phyloP scores from a whole-genome alignment of 106 monocot genomes.

The Acorus calamus region DNA sequence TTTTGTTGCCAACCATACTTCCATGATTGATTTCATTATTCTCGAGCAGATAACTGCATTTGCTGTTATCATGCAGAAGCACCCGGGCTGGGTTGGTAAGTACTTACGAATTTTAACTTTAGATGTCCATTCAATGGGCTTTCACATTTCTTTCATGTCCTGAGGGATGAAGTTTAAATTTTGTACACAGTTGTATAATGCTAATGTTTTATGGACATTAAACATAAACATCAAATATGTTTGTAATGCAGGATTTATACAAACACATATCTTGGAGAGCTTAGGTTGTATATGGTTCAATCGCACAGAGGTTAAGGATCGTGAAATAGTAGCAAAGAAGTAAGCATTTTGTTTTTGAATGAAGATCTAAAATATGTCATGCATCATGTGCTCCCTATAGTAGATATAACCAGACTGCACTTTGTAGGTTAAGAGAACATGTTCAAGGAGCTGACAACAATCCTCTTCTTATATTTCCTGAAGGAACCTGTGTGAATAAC shows the following conservation, averaged over 20 bases:
- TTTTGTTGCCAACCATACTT: slow-evolving; percentile 97
- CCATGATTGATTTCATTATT: slow-evolving; percentile 98
- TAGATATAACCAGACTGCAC: neutral
- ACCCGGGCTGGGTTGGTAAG: slow-evolving; percentile 99
- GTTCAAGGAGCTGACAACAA: slow-evolving; percentile 68
- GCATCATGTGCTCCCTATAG: neutral
- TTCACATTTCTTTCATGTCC: neutral
- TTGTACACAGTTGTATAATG: neutral
- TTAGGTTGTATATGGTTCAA: slow-evolving; percentile 99
- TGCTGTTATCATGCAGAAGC: slow-evolving; percentile 99
- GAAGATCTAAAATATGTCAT: neutral
- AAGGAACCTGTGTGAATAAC: slow-evolving; percentile 99
- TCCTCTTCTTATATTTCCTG: slow-evolving; percentile 94
- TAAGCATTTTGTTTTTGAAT: slow-evolving; percentile 12
- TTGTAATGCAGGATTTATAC: slow-evolving; percentile 65
- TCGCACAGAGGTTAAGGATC: slow-evolving; percentile 81
- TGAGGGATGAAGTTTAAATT: neutral
- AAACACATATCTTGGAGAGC: slow-evolving; percentile 82
- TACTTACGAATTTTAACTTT: neutral
- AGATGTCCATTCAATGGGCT: neutral
- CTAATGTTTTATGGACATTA: neutral
- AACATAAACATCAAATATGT: neutral
- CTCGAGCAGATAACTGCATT: slow-evolving; percentile 97
- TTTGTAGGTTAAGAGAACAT: slow-evolving; percentile 71
- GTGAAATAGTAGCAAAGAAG: slow-evolving; percentile 85